Percentiles rank a stretch among this genome's conserved stretches.
These are phyloP conservation scores for Globisporangium emineosum DNA, from an alignment of 352 stramenopile genomes.

Conservation along the genomic window DNA sequence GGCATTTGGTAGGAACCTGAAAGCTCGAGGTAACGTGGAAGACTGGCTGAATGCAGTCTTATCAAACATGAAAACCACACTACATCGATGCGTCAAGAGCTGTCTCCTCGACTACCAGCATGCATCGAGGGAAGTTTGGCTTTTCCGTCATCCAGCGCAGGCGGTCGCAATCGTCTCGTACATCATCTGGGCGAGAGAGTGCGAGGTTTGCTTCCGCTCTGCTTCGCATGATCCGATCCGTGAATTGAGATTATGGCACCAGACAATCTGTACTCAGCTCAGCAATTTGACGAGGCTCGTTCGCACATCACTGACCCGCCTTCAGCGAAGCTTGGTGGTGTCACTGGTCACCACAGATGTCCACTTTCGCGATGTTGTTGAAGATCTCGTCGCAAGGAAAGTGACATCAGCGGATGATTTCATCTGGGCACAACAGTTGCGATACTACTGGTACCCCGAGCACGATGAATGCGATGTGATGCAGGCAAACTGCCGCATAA, in stretches of 20 bases:
- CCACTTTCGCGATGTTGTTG: constrained; percentile 76
- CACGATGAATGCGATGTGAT: constrained; percentile 54
- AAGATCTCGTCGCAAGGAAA: constrained; percentile 46
- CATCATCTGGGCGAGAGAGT: constrained; percentile 81
- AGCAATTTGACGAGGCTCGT: constrained; percentile 66
- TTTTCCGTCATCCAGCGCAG: constrained; percentile 89
- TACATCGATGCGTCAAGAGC: constrained; percentile 70
- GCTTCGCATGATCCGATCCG: constrained; percentile 45
- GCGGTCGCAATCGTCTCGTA: constrained; percentile 89
- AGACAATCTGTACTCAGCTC: constrained; percentile 67
- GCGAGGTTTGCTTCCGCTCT: constrained; percentile 58
- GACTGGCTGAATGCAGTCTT: constrained; percentile 82
- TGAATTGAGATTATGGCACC: constrained; percentile 56
- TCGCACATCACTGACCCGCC: constrained; percentile 45
- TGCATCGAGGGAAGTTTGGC: constrained; percentile 68
- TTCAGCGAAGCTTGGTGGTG: constrained; percentile 58
- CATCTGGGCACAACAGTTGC: constrained; percentile 71
- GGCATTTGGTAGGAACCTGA: constrained; percentile 66
- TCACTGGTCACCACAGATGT: constrained; percentile 78
- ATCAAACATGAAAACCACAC: constrained; percentile 64
- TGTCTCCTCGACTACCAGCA: constrained; percentile 89
- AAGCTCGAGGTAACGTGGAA: constrained; percentile 84
- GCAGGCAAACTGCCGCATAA: constrained; percentile 65
- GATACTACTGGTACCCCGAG: constrained; percentile 71
- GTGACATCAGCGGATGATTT: constrained; percentile 62